Conservation (phyloP, 495 filamentous ascomycete species). For the Penicillium coffeae region DNA sequence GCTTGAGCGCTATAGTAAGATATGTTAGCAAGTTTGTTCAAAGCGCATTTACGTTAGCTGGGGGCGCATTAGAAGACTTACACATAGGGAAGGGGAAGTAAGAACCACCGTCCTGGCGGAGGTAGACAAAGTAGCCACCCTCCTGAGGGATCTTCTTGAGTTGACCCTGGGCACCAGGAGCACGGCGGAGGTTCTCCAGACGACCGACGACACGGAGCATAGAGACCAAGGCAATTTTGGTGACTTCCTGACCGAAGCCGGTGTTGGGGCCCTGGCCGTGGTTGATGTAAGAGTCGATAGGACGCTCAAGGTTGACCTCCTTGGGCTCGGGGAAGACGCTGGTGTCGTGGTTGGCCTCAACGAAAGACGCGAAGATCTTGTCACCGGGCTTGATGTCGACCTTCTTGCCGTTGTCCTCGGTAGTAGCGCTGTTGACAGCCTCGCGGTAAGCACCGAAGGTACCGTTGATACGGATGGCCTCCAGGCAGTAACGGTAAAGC, state of each 20-base stretch:
- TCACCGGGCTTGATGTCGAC: conserved; percentile 49
- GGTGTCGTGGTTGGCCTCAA: conserved; percentile 55
- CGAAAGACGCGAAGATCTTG: conserved; percentile 45
- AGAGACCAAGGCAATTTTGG: conserved; percentile 58
- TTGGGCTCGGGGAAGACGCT: conserved; percentile 65
- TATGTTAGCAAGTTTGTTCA: neutral
- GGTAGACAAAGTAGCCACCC: conserved; percentile 62
- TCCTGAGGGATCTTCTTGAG: conserved; percentile 65
- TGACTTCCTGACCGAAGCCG: conserved; percentile 58
- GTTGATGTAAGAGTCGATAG: conserved; percentile 64
- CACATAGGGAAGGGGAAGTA: conserved; percentile 72
- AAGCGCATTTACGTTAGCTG: neutral
- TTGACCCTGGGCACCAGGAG: conserved; percentile 62
- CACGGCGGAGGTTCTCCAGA: conserved; percentile 60
- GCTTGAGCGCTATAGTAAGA: conserved; percentile 23
- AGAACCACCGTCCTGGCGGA: conserved; percentile 69
- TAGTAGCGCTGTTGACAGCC: conserved; percentile 36
- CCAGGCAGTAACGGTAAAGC: conserved; percentile 48
- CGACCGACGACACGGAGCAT: conserved; percentile 59
- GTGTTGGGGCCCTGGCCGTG: conserved; percentile 60
- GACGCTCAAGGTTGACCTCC: conserved; percentile 62
- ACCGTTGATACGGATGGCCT: conserved; percentile 58
- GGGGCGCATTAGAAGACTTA: conserved; percentile 41
- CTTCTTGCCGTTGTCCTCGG: conserved; percentile 50
- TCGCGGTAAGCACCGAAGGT: conserved; percentile 56